Percentiles rank a stretch among this genome's conserved stretches.
Evolutionary conservation across 371 early-diverging fungal species (phyloP).

Genomic region (Lichtheimia ramosa): DNA sequence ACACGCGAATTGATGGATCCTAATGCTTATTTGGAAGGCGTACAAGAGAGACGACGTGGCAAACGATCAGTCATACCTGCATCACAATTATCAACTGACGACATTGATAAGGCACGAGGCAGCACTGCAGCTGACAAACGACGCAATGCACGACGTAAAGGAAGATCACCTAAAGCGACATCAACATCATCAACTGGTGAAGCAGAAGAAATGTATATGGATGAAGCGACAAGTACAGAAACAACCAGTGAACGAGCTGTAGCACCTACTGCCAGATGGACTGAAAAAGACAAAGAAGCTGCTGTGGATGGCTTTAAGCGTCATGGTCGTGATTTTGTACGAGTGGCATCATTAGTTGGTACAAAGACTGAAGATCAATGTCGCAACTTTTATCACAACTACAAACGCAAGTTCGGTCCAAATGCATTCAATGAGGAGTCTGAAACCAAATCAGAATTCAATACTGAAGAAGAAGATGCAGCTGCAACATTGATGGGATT

Average conservation of each 20-base stretch:
- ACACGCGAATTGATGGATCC: conserved; percentile 40
- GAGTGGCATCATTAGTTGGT: conserved; percentile 68
- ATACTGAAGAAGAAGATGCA: conserved; percentile 56
- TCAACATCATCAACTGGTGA: neutral
- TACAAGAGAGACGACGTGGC: conserved; percentile 30
- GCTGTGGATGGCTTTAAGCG: conserved; percentile 73
- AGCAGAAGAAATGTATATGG: conserved; percentile 1
- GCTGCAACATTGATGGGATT: conserved; percentile 51
- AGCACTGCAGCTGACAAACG: conserved; percentile 7
- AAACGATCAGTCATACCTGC: conserved; percentile 9
- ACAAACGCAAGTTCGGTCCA: conserved; percentile 65
- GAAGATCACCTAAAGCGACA: conserved; percentile 26
- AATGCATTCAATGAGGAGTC: conserved; percentile 59
- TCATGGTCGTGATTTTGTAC: conserved; percentile 73
- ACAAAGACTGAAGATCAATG: conserved; percentile 84
- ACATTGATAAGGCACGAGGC: conserved; percentile 8
- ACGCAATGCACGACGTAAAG: conserved; percentile 20
- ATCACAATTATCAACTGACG: neutral
- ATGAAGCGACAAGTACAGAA: conserved; percentile 29
- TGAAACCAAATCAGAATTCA: conserved; percentile 28
- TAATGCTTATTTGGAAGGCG: conserved; percentile 40
- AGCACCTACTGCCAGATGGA: conserved; percentile 64
- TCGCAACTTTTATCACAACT: conserved; percentile 78
- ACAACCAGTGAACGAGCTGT: conserved; percentile 17
- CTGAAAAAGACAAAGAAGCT: conserved; percentile 67